Evolutionary conservation across 441 rosid species (phyloP), one percentile per base, ranked within the genome.

Genomic region (Mallotus japonicus): DNA sequence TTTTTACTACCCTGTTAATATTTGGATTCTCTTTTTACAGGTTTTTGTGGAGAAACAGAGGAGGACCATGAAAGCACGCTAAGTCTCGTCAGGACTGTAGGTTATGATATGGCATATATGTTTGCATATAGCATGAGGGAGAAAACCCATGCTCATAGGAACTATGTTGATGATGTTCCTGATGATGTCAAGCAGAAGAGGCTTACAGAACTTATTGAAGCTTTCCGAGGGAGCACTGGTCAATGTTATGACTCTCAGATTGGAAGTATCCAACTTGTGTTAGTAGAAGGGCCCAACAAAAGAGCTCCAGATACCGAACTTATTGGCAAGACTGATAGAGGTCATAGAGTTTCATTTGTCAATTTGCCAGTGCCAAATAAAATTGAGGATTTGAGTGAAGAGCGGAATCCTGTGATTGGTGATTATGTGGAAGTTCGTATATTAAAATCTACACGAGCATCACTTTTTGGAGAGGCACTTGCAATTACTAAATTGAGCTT

Each of bases 61-160:
- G 97, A 92, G 80, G 93, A 95, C 63, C 99, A 92, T 74, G 65
- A 80, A 77, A 96, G 86, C 62, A 90, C 97, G 0, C 76, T 92
- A 34, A 90, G 90, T 82, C 88, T 91, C 10, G 75, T 95, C 61
- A 87, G 77, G 75, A 76, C 84, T 11, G 97, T 89, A 59, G 88
- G 92, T 47, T 92, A 87, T 75, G 97, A 95, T 71, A 92, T 92
- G 97, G 95, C 97, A 13, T 91, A 89, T 83, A 89, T 95, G 95
- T 92, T 95, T 87, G 97, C 99, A 61, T 95, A 92, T 78, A 95
- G 96, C 87, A 92, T 92, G 97, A 83, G 97, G 70, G 97, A 92
- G 80, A 95, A 90, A 74, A 91, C 97, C 0, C 97, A 92, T 81
- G 99, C 99, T 34, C 89, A 95, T 51, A 78, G 97, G 73, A 86